Evolutionary conservation across 1,284 basidiomycete species (phyloP).

Genomic region (Cryptococcus sp.): DNA sequence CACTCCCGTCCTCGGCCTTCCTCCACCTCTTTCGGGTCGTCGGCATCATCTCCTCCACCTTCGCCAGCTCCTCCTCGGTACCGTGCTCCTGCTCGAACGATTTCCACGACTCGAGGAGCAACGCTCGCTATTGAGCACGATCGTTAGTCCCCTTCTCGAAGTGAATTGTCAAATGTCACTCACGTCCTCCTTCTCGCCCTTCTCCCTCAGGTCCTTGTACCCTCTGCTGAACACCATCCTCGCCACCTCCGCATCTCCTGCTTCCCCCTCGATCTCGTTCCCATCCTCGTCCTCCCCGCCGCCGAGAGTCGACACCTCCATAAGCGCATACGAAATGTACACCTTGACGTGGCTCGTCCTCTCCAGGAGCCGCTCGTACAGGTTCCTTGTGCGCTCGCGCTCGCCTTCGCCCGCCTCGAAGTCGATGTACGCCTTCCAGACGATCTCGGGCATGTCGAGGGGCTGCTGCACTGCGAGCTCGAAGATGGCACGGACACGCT

Average conservation of each 20-base stretch:
- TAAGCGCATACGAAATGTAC: slow-evolving; percentile 54
- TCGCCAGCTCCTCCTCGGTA: slow-evolving; percentile 62
- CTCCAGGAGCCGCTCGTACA: slow-evolving; percentile 85
- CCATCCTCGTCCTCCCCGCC: slow-evolving; percentile 70
- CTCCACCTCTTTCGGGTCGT: slow-evolving; percentile 80
- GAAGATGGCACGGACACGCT: slow-evolving; percentile 90
- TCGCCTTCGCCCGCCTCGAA: slow-evolving; percentile 83
- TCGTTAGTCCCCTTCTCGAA: background rate
- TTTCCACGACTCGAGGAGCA: slow-evolving; percentile 90
- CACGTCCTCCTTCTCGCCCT: slow-evolving; percentile 83
- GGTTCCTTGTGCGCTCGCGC: slow-evolving; percentile 71
- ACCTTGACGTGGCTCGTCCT: slow-evolving; percentile 89
- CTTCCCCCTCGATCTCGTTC: slow-evolving; percentile 63
- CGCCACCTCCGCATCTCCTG: slow-evolving; percentile 66
- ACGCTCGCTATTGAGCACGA: slow-evolving; percentile 64
- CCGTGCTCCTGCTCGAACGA: slow-evolving; percentile 79
- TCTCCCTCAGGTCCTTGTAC: slow-evolving; percentile 77
- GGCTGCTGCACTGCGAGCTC: slow-evolving; percentile 91
- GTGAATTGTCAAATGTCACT: slow-evolving; percentile 28
- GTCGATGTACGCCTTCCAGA: slow-evolving; percentile 99
- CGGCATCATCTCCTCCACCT: slow-evolving; percentile 86
- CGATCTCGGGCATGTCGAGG: slow-evolving; percentile 96
- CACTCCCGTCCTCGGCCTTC: slow-evolving; percentile 76
- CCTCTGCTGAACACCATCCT: slow-evolving; percentile 77
- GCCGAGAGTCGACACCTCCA: slow-evolving; percentile 48